Base-by-base conservation (phyloP, 306 rosid species). In the Acacia confusa region DNA sequence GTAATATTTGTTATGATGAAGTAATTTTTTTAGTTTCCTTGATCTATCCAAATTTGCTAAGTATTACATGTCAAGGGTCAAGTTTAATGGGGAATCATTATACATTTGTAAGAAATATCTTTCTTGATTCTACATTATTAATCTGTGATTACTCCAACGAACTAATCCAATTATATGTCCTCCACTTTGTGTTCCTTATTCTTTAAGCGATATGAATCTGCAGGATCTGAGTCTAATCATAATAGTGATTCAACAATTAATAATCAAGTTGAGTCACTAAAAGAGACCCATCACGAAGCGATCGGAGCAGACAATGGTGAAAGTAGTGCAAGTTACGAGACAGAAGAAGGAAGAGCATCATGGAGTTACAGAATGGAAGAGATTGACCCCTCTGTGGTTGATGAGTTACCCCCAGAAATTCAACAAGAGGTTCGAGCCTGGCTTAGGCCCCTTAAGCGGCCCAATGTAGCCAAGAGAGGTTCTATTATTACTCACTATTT, bases 391-490 rank as follows among this genome's bases (percentile, higher is more conserved):
- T 90, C 94, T 32, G 87, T 95, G 63, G 61, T 95, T 17, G 87
- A 88, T 22, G 99, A 95, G 82, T 86, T 93, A 68, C 99, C 99
- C 14, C 92, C 88, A 24, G 99, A 93, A 82, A 90, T 93, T n/a
- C 99, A 88, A 79, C 77, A 88, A 61, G 97, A 95, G 89, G 14
- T 95, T 78, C 86, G 86, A 41, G 84, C 84, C 24, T 90, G 82
- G 93, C 86, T 90, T 63, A 76, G 92, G 85, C 97, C 99, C 45
- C 89, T 74, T 15, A 95, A 93, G 83, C 91, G 90, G 80, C 88
- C 88, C n/a, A 89, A 85, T 74, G 75, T 63, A 6, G 88, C 13
- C 44, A 91, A 88, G 82, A 89, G 82, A 77, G 97, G 92, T 76
- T 88, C 97, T 52, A 87, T 86, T 60, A 89, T 95, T 57, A 89